Conservation (phyloP, 768 basidiomycete species). For the Hericium rajendrae region DNA sequence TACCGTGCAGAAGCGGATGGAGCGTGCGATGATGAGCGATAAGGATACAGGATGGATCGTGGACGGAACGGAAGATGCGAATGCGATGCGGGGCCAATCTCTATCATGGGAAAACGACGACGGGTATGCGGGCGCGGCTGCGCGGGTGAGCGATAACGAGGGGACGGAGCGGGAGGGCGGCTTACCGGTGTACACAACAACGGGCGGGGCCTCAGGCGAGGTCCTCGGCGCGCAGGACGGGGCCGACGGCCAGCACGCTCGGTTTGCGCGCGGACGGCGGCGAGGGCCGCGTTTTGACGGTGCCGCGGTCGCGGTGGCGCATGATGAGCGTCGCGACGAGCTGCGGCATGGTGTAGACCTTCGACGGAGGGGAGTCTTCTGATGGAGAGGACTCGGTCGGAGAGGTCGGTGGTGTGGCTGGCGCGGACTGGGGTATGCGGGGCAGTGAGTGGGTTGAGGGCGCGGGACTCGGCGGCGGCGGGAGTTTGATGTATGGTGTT, state of each 20-base stretch:
- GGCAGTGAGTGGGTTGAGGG: not conserved
- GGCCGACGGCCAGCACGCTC: not conserved
- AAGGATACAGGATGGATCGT: not conserved
- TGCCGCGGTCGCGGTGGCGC: slow-evolving; percentile 11
- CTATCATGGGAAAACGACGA: not conserved
- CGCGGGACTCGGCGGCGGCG: not conserved
- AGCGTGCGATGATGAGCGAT: not conserved
- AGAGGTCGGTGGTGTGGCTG: not conserved
- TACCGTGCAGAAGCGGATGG: too few species aligned
- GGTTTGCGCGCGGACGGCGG: not conserved
- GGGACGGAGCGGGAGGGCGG: too few species aligned
- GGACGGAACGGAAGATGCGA: not conserved
- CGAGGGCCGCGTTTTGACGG: slow-evolving; percentile 1
- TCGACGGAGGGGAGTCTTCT: slow-evolving; percentile 1
- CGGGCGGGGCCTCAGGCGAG: not conserved
- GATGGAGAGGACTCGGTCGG: not conserved
- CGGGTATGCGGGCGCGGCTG: not conserved
- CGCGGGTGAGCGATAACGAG: too few species aligned
- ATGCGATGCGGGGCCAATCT: not conserved
- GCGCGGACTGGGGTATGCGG: not conserved
- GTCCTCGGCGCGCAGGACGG: not conserved
- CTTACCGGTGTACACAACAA: too few species aligned
- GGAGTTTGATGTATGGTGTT: not conserved
- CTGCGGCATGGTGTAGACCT: slow-evolving; percentile 12
- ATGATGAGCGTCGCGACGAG: slow-evolving; percentile 14